Base-by-base conservation (phyloP, 805 yeast genomes). In the Wickerhamiella kurtzmanii region DNA sequence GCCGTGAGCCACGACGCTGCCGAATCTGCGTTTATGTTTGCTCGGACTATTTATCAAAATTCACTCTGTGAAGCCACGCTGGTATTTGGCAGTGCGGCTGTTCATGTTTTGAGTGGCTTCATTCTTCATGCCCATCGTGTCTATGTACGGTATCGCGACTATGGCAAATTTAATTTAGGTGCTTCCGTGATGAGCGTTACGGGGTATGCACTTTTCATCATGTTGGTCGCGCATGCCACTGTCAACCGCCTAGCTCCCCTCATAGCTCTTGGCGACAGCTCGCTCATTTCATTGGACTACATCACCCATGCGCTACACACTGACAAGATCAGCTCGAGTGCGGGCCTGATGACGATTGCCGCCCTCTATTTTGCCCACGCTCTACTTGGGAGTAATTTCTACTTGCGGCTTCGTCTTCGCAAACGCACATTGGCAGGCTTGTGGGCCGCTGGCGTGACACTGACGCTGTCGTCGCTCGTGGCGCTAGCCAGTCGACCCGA, bases 211-310 rank as follows among this genome's bases (percentile, higher is more conserved):
- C 63, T 79, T 35, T 46, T 73, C 0, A 71, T 74, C 0, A 53
- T 75, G 5, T 47, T 77, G 1, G 43, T 52, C 0, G 69, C 62
- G 38, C 92, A 82, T 56, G 65, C 66, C 16, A 48, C 62, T 11
- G 69, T 71, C 40, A 67, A 72, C 52, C 65, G 85, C 45, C 43
- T 69, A 3, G 64, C 66, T 0, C 87, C 89, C 0, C 22, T 67
- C n/a, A 16, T 55, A 2, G 64, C 76, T 1, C 82, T 79, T 48
- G 87, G 85, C 0, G 89, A 81, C 59, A 73, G 80, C 2, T 70
- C 79, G 1, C 63, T 73, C 46, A 61, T 82, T 18, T 70, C 65
- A 40, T 61, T 82, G 40, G 71, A 73, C 6, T 80, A 68, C 54
- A 65, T 81, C 8, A 54, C 77, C 4, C 54, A 48, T 44, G 21